Conservation (phyloP, 1,284 basidiomycete species). For the Ustilago bromivora region DNA sequence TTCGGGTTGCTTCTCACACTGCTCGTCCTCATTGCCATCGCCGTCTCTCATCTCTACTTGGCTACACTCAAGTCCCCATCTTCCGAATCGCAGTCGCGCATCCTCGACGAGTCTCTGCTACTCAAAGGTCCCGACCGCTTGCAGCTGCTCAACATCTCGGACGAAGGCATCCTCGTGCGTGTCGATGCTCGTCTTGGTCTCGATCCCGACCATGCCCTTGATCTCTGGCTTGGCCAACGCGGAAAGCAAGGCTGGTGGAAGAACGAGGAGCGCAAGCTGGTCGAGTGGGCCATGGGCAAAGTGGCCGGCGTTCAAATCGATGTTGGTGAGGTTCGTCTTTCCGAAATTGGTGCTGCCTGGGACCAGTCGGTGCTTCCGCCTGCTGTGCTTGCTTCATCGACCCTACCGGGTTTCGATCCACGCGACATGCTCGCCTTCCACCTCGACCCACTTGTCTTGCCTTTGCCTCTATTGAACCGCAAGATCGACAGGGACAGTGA, state of each 20-base stretch:
- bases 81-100: conserved; percentile 48
- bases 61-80: conserved; percentile 53
- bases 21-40: conserved; percentile 47
- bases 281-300: conserved; percentile 63
- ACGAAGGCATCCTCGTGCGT: conserved; percentile 56
- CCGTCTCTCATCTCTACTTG: conserved; percentile 49
- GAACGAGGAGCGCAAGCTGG: conserved; percentile 54
- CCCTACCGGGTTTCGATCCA: conserved; percentile 23
- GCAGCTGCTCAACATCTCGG: conserved; percentile 57
- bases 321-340: conserved; percentile 51
- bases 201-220: conserved; percentile 59
- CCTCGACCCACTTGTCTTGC: conserved; percentile 60
- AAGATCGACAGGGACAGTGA: conserved; percentile 25
- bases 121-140: conserved; percentile 61
- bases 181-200: conserved; percentile 63
- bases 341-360: conserved; percentile 50
- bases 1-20: conserved; percentile 42
- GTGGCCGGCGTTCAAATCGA: conserved; percentile 61
- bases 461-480: conserved; percentile 52
- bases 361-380: conserved; percentile 19
- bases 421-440: conserved; percentile 60
- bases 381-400: not conserved
- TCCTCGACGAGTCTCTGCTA: conserved; percentile 56
- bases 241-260: conserved; percentile 53
- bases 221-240: conserved; percentile 59